phyloP scores from a whole-genome alignment of 768 basidiomycete genomes.

The Strobilomyces confusus region DNA sequence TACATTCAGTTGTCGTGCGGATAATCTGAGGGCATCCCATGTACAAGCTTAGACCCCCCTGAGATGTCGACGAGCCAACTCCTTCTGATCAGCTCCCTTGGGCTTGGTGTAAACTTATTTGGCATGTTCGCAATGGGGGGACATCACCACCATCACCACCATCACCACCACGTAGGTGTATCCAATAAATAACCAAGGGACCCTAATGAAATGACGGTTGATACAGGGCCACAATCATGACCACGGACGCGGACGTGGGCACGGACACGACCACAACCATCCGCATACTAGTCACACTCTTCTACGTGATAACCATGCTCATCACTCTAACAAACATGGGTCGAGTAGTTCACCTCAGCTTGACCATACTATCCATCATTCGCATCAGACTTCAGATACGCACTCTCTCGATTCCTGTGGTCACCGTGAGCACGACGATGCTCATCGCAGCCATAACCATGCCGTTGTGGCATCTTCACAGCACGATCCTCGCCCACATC shows the following conservation, averaged over 20 bases:
- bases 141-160: too few relatives aligned
- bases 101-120: slow-evolving; percentile 91
- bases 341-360: slow-evolving; percentile 12
- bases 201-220: background rate
- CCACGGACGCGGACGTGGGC: slow-evolving; percentile 15
- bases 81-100: slow-evolving; percentile 82
- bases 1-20: slow-evolving; percentile 17
- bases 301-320: slow-evolving; percentile 28
- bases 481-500: slow-evolving; percentile 26
- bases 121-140: slow-evolving; percentile 99
- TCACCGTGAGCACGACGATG: slow-evolving; percentile 7
- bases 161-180: slow-evolving; percentile 56
- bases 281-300: slow-evolving; percentile 35
- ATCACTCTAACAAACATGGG: slow-evolving; percentile 18
- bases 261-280: slow-evolving; percentile 28
- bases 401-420: slow-evolving; percentile 8
- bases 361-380: slow-evolving; percentile 19
- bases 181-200: background rate
- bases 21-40: background rate
- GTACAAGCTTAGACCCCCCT: slow-evolving; percentile 77
- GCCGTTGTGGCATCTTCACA: slow-evolving; percentile 5
- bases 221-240: slow-evolving; percentile 18
- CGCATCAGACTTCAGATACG: slow-evolving; percentile 15
- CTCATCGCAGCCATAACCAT: slow-evolving; percentile 20
- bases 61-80: slow-evolving; percentile 97